phyloP scores from a whole-genome alignment of 345 rosid species.

The Euphorbia lathyris region DNA sequence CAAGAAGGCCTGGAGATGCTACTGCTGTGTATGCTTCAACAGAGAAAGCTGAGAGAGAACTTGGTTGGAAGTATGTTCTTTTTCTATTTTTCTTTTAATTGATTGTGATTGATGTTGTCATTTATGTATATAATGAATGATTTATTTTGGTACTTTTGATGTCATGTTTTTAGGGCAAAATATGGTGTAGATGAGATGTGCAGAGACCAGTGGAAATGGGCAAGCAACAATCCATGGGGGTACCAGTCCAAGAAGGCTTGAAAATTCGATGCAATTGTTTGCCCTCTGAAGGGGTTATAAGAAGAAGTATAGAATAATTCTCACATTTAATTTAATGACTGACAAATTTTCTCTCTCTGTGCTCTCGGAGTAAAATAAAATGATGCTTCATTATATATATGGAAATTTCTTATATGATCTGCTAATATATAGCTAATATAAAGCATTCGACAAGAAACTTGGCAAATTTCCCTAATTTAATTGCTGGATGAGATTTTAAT shows the following conservation, averaged over 20 bases:
- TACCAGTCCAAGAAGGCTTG: conserved; percentile 60
- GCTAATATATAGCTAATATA: no score
- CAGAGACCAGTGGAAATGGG: conserved; percentile 98
- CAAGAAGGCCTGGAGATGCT: conserved; percentile 91
- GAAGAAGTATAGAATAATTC: background rate
- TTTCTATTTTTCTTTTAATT: conserved; percentile 5
- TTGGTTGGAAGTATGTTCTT: conserved; percentile 79
- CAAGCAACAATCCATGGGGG: conserved; percentile 79
- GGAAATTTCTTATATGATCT: no score
- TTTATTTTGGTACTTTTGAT: background rate
- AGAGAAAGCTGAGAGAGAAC: conserved; percentile 73
- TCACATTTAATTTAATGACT: conserved; percentile 7
- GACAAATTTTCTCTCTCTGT: background rate
- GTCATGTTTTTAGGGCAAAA: conserved; percentile 61
- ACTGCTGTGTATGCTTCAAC: conserved; percentile 82
- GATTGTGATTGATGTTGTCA: background rate
- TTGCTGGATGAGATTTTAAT: no score
- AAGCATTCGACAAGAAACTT: no score
- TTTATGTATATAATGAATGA: background rate
- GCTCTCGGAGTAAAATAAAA: background rate
- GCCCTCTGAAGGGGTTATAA: background rate
- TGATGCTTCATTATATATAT: background rate
- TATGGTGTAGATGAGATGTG: conserved; percentile 92
- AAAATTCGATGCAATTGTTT: conserved; percentile 5
- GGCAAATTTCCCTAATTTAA: no score